These are phyloP conservation scores for Lactuca sativa DNA, from an alignment of 129 eudicot species.

Conservation along the genomic window DNA sequence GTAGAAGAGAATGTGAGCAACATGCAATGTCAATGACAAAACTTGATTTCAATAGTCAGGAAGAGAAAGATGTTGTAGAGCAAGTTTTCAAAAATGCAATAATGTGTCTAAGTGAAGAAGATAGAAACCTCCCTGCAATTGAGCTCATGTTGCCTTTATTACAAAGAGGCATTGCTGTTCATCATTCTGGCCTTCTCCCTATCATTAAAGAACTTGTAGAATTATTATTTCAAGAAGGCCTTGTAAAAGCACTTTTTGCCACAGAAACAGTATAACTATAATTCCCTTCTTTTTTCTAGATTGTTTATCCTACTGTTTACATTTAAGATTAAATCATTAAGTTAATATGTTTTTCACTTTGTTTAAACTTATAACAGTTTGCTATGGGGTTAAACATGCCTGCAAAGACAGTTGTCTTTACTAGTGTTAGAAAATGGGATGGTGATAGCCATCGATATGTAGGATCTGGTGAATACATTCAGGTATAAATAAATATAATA, in stretches of 20 bases:
- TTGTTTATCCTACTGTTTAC: not conserved
- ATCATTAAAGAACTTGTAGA: conserved; percentile 96
- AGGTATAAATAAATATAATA: conserved; percentile 42
- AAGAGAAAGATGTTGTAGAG: conserved; percentile 88
- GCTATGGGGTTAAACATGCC: conserved; percentile 99
- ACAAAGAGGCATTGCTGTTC: conserved; percentile 99
- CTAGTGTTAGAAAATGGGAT: conserved; percentile 93
- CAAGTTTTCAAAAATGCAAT: conserved; percentile 80
- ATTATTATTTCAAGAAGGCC: conserved; percentile 97
- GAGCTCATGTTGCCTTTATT: conserved; percentile 95
- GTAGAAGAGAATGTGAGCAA: conserved; percentile 98
- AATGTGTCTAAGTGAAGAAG: conserved; percentile 83
- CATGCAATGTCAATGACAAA: conserved; percentile 98
- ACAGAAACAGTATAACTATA: conserved; percentile 72
- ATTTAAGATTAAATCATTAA: not conserved
- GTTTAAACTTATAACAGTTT: conserved; percentile 50
- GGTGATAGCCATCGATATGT: conserved; percentile 97
- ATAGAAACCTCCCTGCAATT: conserved; percentile 83
- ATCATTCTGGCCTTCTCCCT: conserved; percentile 98
- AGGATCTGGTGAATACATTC: conserved; percentile 99
- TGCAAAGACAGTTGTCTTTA: conserved; percentile 96
- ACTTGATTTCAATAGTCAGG: conserved; percentile 84
- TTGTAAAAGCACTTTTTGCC: conserved; percentile 96
- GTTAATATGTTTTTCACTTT: conserved; percentile 2
- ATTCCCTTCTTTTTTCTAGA: not conserved